Evolutionary conservation across 306 rosid genomes (phyloP).

Genomic region (Lotus japonicus): DNA sequence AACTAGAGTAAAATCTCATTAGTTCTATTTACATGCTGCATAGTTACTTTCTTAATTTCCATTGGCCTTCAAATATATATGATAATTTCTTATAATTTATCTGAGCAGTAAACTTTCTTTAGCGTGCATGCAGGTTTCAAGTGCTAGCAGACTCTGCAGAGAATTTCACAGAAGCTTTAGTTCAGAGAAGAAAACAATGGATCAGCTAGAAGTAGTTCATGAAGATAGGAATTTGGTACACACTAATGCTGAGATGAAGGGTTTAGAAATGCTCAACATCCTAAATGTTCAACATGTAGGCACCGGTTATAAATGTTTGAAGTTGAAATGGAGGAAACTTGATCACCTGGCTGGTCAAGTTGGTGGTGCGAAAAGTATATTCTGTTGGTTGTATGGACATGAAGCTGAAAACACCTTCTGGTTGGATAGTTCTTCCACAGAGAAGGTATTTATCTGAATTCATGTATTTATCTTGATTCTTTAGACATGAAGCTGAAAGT

Average conservation of each 20-base stretch:
- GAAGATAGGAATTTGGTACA: slow-evolving; percentile 13
- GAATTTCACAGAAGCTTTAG: slow-evolving; percentile 34
- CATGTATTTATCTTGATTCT: background rate
- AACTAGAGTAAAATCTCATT: slow-evolving; percentile 7
- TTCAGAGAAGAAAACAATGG: slow-evolving; percentile 23
- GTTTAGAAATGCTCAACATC: slow-evolving; percentile 24
- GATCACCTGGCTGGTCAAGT: slow-evolving; percentile 61
- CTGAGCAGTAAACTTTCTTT: slow-evolving; percentile 54
- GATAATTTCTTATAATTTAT: slow-evolving; percentile 15
- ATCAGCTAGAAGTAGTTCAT: slow-evolving; percentile 28
- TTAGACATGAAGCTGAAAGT: background rate
- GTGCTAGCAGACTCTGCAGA: slow-evolving; percentile 32
- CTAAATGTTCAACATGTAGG: slow-evolving; percentile 43
- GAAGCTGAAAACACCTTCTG: slow-evolving; percentile 86
- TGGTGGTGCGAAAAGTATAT: slow-evolving; percentile 80
- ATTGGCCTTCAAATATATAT: background rate
- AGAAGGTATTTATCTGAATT: slow-evolving; percentile 52
- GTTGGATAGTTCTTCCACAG: slow-evolving; percentile 95
- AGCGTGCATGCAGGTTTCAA: slow-evolving; percentile 57
- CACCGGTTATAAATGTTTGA: slow-evolving; percentile 44
- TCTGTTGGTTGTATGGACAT: slow-evolving; percentile 70
- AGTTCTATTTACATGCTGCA: background rate
- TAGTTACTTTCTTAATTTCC: slow-evolving; percentile 15
- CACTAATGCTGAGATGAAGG: slow-evolving; percentile 24
- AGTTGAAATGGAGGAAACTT: slow-evolving; percentile 82